Evolutionary conservation across 148 eudicot genomes (phyloP).

Genomic region (Vaccinium myrtillus): DNA sequence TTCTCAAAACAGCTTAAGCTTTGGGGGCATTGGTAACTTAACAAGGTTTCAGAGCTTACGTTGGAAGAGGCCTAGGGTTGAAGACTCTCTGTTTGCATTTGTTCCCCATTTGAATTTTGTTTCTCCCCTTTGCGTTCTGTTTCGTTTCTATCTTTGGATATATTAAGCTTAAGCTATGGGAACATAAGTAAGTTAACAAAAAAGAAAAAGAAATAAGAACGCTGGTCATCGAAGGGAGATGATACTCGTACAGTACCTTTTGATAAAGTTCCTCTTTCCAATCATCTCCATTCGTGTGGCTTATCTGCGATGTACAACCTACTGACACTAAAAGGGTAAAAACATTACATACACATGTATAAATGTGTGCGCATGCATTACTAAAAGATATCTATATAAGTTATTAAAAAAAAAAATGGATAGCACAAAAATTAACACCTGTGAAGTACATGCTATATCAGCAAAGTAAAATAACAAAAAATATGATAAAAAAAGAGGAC

Average conservation of each 20-base stretch:
- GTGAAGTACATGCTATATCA: neutral
- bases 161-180: neutral
- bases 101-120: neutral
- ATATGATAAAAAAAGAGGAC: neutral
- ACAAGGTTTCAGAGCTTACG: neutral
- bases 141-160: neutral
- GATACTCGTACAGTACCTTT: slow-evolving; percentile 6
- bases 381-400: neutral
- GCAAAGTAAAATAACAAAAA: neutral
- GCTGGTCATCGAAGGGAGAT: neutral
- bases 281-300: slow-evolving; percentile 3
- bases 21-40: neutral
- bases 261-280: slow-evolving; percentile 15
- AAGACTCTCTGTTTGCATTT: neutral
- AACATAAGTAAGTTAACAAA: neutral
- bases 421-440: neutral
- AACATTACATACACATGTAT: neutral
- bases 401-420: neutral
- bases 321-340: neutral
- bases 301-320: slow-evolving; percentile 9
- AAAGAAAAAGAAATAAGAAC: neutral
- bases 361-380: neutral
- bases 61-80: neutral
- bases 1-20: neutral
- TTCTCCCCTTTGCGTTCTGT: neutral